Percentiles rank a stretch among this genome's conserved stretches.
Evolutionary conservation across 495 filamentous ascomycete species (phyloP).

Genomic region (Podospora tetraspora): DNA sequence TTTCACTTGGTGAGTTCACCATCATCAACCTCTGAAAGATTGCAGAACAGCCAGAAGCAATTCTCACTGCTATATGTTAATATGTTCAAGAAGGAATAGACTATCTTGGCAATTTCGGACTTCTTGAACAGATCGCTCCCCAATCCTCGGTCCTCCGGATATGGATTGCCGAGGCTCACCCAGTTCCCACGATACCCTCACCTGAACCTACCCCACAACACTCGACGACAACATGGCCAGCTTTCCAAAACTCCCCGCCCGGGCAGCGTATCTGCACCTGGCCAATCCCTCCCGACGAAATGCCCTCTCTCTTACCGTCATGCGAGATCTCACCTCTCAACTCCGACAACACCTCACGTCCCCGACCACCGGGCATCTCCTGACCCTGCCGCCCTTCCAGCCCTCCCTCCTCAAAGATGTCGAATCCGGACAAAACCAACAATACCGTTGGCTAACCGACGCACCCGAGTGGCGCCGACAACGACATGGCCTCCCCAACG

Average conservation of each 20-base stretch:
- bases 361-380: conserved; percentile 7
- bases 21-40: too few species aligned
- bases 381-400: conserved; percentile 25
- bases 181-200: not conserved
- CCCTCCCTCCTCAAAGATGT: conserved; percentile 9
- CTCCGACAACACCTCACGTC: conserved; percentile 22
- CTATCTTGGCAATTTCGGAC: too few species aligned
- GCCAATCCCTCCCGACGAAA: conserved; percentile 14
- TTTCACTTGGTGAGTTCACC: too few species aligned
- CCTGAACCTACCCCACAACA: not conserved
- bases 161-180: not conserved
- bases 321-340: conserved; percentile 19
- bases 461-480: conserved; percentile 14
- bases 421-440: not conserved
- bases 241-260: not conserved
- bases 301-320: conserved; percentile 23
- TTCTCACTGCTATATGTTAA: too few species aligned
- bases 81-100: too few species aligned
- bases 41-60: too few species aligned
- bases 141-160: not conserved
- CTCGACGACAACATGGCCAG: not conserved
- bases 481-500: conserved; percentile 13
- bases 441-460: conserved; percentile 23
- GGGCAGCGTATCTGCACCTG: conserved; percentile 1
- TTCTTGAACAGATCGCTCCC: not conserved